Conservation (phyloP, 345 rosid species). For the Alliaria petiolata region DNA sequence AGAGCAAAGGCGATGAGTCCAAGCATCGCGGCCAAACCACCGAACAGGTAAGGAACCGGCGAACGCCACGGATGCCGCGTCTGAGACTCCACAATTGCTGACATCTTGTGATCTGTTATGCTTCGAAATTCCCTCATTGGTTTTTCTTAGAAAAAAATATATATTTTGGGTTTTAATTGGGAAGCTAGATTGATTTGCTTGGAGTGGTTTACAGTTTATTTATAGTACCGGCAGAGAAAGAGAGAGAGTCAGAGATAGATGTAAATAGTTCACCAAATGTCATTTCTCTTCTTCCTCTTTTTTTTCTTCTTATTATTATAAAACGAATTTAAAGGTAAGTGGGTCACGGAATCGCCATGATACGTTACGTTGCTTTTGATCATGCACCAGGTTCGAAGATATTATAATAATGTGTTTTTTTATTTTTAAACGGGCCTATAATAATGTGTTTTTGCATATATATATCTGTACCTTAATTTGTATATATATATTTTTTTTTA, state of each 20-base stretch:
- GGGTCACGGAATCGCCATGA: conserved; percentile 38
- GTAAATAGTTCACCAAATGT: conserved; percentile 13
- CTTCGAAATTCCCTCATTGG: conserved; percentile 27
- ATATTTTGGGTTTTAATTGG: background rate
- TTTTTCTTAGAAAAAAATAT: background rate
- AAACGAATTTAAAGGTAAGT: conserved; percentile 10
- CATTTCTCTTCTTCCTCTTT: background rate
- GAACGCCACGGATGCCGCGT: conserved; percentile 61
- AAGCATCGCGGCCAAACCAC: conserved; percentile 76
- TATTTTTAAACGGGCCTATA: no score
- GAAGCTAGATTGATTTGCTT: conserved; percentile 8
- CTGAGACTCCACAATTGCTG: conserved; percentile 21
- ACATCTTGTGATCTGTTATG: conserved; percentile 6
- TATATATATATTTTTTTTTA: background rate
- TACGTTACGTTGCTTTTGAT: conserved; percentile 28
- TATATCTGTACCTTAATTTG: background rate
- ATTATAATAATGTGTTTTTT: background rate
- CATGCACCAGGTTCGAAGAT: conserved; percentile 21
- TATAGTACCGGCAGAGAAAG: conserved; percentile 13
- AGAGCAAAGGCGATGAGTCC: conserved; percentile 74
- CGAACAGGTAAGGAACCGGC: conserved; percentile 76
- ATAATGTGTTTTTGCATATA: background rate
- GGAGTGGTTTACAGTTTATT: conserved; percentile 18
- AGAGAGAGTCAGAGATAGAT: background rate
- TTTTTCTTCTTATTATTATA: background rate